Evolutionary conservation across 345 rosid genomes (phyloP).

Genomic region (Populus alba): DNA sequence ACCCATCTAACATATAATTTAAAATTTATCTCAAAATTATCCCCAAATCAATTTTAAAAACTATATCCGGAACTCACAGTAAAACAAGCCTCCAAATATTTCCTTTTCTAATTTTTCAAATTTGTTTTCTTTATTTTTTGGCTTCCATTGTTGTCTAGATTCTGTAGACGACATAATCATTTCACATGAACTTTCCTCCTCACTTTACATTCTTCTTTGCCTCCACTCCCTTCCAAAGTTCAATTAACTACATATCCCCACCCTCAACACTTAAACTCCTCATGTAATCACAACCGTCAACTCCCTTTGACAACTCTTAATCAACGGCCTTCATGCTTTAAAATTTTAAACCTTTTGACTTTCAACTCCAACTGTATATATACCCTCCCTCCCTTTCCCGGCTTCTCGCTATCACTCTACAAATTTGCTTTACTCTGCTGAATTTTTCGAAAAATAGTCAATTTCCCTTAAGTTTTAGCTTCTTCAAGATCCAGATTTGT

Average conservation of each 20-base stretch:
- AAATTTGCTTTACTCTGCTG: neutral
- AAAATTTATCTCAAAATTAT: no score
- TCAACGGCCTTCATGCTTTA: neutral
- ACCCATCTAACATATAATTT: no score
- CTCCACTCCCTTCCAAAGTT: neutral
- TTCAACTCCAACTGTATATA: neutral
- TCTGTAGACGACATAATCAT: conserved; percentile 27
- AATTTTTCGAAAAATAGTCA: neutral
- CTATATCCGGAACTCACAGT: no score
- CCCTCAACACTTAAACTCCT: neutral
- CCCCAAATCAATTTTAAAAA: no score
- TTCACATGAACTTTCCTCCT: neutral
- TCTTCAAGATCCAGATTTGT: neutral
- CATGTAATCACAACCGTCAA: conserved; percentile 2
- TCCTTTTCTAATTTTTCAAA: no score
- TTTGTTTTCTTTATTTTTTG: no score
- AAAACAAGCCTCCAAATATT: neutral
- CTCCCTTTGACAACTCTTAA: neutral
- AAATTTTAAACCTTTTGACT: conserved; percentile 6
- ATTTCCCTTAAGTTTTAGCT: neutral
- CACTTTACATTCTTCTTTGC: neutral
- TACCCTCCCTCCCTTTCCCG: conserved; percentile 4
- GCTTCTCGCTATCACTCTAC: neutral
- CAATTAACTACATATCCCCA: neutral
- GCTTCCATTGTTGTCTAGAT: neutral